Evolutionary conservation across 352 stramenopile genomes (phyloP).

Genomic region (Phytopythium kandeliae): DNA sequence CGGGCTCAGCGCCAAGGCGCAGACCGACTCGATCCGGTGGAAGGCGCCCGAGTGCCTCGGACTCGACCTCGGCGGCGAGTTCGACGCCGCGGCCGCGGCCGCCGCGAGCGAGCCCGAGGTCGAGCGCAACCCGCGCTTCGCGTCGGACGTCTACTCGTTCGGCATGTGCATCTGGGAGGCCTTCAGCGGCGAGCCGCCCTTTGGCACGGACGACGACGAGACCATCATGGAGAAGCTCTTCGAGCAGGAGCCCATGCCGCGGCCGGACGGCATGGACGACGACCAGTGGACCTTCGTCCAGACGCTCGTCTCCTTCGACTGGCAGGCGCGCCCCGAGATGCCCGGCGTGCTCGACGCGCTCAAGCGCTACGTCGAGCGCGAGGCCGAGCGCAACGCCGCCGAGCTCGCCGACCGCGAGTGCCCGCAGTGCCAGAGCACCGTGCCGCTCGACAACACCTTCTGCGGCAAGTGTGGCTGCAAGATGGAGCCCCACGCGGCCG

Average conservation of each 20-base stretch:
- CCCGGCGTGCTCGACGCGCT: constrained; percentile 11
- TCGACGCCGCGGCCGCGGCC: neutral
- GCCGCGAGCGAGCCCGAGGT: neutral
- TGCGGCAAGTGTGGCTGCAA: constrained; percentile 17
- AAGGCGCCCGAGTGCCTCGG: constrained; percentile 34
- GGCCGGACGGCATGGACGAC: constrained; percentile 13
- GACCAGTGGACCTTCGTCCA: constrained; percentile 20
- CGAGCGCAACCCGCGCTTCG: constrained; percentile 16
- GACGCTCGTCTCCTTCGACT: constrained; percentile 12
- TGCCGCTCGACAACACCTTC: constrained; percentile 17
- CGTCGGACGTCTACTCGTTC: constrained; percentile 34
- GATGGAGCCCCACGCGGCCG: neutral
- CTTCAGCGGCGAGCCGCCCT: constrained; percentile 20
- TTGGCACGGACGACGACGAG: constrained; percentile 16
- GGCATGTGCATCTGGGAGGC: constrained; percentile 34
- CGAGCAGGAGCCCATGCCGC: constrained; percentile 8
- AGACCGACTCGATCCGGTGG: constrained; percentile 32
- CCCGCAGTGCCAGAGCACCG: constrained; percentile 11
- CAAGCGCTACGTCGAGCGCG: constrained; percentile 13
- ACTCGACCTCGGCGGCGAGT: constrained; percentile 1
- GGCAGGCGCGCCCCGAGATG: constrained; percentile 12
- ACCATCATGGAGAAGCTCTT: constrained; percentile 18
- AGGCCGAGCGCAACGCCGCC: constrained; percentile 13
- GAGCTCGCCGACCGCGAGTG: constrained; percentile 15
- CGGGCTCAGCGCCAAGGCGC: constrained; percentile 19